Evolutionary conservation across 805 yeast genomes (phyloP), one percentile per base, ranked within the genome.

Genomic region (Pichia eremophila): DNA sequence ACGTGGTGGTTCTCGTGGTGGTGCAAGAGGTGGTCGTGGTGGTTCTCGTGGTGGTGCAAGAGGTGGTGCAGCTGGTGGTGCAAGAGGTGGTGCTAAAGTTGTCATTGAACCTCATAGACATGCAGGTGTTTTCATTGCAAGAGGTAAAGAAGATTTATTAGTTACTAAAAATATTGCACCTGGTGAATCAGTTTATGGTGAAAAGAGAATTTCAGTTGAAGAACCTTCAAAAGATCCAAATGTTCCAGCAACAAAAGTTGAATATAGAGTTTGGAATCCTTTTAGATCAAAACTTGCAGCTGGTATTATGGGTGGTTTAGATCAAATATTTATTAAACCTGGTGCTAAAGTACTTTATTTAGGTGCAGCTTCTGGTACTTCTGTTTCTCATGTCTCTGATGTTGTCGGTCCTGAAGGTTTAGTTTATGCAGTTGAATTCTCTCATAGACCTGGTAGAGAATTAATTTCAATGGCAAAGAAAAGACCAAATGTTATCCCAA

Each of bases 181-280:
- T 63, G 99, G 99, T 71, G 99, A 91, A 71, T 80, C 93, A 49
- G 99, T 93, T 48, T 93, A 93, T 74, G 98, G 98, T 64, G 99
- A 93, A 75, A 93, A 93, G 81, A 82, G 98, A 76, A 77, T 93
- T 54, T 71, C 95, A 50, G 78, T 93, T 53, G 99, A 93, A 69
- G 96, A 86, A 67, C 95, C 97, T 57, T 79, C 91, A 49, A 79
- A 75, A 62, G 95, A 85, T 65, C 95, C 85, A 64, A 85, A 84
- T 64, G 86, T 82, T 50, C 86, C 93, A 58, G 81, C 93, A 57
- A 89, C 97, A 64, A 93, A 93, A 78, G 79, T 82, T 53, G 99
- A 93, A 77, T 93, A 93, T 83, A 90, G 99, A 80, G 99, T 93
- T 59, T 93, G 99, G 99, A 93, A 93, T 74, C 99, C 99, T 55